A percentile compares a stretch with the other conserved stretches of the same genome.
Conservation (phyloP, 306 rosid species). For the Cicer judaicum region DNA sequence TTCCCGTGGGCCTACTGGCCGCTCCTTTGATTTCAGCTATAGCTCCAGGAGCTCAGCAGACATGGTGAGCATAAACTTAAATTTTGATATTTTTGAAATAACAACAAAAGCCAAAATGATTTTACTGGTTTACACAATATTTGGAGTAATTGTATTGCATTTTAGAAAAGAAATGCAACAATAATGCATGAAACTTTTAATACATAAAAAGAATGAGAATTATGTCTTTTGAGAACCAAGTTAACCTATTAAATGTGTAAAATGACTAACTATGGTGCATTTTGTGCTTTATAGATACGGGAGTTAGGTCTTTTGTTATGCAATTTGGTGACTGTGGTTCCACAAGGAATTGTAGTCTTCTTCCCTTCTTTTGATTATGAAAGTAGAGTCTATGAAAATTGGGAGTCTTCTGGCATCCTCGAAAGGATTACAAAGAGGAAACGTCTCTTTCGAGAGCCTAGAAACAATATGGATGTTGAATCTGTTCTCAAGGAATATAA, state of each 20-base stretch:
- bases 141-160: background rate
- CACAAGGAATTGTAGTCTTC: slow-evolving; percentile 92
- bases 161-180: background rate
- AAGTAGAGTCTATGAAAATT: slow-evolving; percentile 69
- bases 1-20: slow-evolving; percentile 85
- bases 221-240: background rate
- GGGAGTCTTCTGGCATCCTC: slow-evolving; percentile 83
- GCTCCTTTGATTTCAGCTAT: slow-evolving; percentile 85
- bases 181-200: background rate
- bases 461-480: slow-evolving; percentile 81
- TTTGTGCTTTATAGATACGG: slow-evolving; percentile 64
- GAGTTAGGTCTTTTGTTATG: slow-evolving; percentile 86
- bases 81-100: slow-evolving; percentile 1
- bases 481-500: slow-evolving; percentile 78
- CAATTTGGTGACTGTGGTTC: slow-evolving; percentile 77
- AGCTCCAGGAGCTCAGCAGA: slow-evolving; percentile 69
- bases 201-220: background rate
- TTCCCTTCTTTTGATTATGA: slow-evolving; percentile 96
- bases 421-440: slow-evolving; percentile 83
- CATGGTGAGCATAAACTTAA: slow-evolving; percentile 53
- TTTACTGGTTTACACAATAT: background rate
- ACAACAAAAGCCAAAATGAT: background rate
- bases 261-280: slow-evolving; percentile 39
- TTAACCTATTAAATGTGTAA: slow-evolving; percentile 4
- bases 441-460: slow-evolving; percentile 86